A percentile compares a stretch with the other conserved stretches of the same genome.
These are phyloP conservation scores for Debaryomyces hansenii DNA, from an alignment of 805 yeast genomes.

Conservation along the genomic window DNA sequence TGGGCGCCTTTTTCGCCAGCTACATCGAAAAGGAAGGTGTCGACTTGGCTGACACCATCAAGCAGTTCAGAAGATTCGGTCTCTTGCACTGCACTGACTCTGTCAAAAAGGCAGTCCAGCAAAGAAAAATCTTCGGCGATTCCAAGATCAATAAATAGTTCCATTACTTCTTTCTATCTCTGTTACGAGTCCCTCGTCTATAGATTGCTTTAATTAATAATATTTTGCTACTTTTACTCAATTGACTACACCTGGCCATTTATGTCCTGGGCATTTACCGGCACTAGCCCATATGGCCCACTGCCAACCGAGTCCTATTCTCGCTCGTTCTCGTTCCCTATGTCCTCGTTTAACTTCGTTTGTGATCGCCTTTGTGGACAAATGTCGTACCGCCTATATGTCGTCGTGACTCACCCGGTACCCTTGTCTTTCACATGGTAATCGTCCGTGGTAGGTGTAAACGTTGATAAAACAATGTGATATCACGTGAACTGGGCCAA, in stretches of 20 bases:
- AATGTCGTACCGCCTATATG: not conserved
- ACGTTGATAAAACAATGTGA: too few species aligned
- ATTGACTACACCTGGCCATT: too few species aligned
- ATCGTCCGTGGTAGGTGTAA: too few species aligned
- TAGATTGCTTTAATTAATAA: too few species aligned
- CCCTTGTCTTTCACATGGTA: not conserved
- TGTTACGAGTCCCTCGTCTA: too few species aligned
- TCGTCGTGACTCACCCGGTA: not conserved
- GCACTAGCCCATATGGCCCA: too few species aligned
- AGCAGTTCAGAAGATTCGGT: slow-evolving; percentile 68
- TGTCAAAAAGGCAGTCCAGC: slow-evolving; percentile 36
- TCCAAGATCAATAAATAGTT: not conserved
- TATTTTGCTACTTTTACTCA: too few species aligned
- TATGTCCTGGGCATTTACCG: too few species aligned
- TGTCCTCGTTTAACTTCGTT: too few species aligned
- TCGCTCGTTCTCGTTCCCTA: too few species aligned
- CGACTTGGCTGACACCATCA: slow-evolving; percentile 46
- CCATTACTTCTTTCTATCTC: too few species aligned
- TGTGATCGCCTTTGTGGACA: not conserved
- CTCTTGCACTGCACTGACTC: slow-evolving; percentile 49
- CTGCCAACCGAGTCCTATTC: too few species aligned
- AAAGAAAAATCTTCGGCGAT: slow-evolving; percentile 37
- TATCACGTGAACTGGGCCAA: not conserved
- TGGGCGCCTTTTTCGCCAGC: slow-evolving; percentile 50
- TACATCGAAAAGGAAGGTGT: slow-evolving; percentile 39